Percentiles rank a stretch among this genome's conserved stretches.
Conservation (phyloP, 176 grass and related monocot species). For the Themeda triandra region DNA sequence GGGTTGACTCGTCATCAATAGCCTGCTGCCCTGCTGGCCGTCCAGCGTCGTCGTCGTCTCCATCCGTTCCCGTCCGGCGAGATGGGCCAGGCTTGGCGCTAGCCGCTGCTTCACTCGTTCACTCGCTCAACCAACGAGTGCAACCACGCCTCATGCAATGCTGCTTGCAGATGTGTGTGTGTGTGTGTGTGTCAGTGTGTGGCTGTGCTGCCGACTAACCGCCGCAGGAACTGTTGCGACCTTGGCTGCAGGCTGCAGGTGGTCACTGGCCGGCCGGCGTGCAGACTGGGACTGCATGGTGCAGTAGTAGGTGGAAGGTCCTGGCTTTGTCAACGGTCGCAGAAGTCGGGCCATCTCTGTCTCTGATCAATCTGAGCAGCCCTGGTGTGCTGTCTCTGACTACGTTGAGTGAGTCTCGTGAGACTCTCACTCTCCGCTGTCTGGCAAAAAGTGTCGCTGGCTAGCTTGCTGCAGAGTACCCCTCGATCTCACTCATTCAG, state of each 20-base stretch:
- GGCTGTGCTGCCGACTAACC: not conserved
- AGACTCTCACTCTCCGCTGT: not conserved
- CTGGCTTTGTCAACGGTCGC: slow-evolving; percentile 29
- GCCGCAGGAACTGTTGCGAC: not conserved
- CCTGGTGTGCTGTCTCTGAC: not conserved
- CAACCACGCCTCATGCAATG: not conserved
- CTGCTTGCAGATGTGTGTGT: not conserved
- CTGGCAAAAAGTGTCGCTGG: not conserved
- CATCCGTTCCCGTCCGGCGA: not conserved
- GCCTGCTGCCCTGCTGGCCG: not conserved
- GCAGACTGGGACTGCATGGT: too few species aligned
- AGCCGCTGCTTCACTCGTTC: not conserved
- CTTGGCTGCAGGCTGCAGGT: too few species aligned
- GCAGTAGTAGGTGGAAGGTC: too few species aligned
- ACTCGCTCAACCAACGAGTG: not conserved
- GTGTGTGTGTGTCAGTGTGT: not conserved
- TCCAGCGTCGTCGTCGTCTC: not conserved
- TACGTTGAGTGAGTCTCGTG: not conserved
- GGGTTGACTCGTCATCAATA: slow-evolving; percentile 27
- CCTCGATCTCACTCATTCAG: not conserved
- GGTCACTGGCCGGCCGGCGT: not conserved
- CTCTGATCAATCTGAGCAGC: not conserved
- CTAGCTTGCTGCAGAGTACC: not conserved
- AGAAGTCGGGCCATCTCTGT: slow-evolving; percentile 22
- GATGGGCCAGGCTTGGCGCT: not conserved